These are phyloP conservation scores for Cyathus striatus DNA, from an alignment of 768 basidiomycete species.

Conservation along the genomic window DNA sequence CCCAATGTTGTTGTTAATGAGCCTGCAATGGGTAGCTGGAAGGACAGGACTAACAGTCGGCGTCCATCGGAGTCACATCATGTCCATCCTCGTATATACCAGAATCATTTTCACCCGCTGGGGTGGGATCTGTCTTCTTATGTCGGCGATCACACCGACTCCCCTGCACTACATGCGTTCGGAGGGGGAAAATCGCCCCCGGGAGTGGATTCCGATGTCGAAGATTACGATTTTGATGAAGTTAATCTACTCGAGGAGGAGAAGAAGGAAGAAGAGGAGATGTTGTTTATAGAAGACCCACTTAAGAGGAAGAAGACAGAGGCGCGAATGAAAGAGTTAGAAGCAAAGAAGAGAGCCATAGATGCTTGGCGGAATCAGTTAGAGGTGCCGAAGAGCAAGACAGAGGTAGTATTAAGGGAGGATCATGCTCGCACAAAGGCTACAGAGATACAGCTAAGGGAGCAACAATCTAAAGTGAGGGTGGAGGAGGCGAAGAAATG, in stretches of 20 bases:
- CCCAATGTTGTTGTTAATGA: background rate
- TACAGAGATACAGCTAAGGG: slow-evolving; percentile 1
- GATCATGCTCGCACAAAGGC: slow-evolving; percentile 5
- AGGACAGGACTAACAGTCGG: background rate
- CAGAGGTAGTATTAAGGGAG: slow-evolving; percentile 15
- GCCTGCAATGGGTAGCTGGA: background rate
- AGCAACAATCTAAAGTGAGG: slow-evolving; percentile 4
- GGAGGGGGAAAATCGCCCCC: too few relatives aligned
- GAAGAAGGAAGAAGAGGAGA: slow-evolving; percentile 16
- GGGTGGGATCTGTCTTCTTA: too few relatives aligned
- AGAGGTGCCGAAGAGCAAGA: slow-evolving; percentile 16
- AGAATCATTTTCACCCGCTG: too few relatives aligned
- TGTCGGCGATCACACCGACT: too few relatives aligned
- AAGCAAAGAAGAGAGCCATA: slow-evolving; percentile 16
- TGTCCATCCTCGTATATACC: too few relatives aligned
- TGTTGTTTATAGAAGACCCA: slow-evolving; percentile 13
- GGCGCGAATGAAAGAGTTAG: too few relatives aligned
- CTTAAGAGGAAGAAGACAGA: slow-evolving; percentile 12
- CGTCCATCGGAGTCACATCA: too few relatives aligned
- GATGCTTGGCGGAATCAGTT: slow-evolving; percentile 6
- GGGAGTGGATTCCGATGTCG: too few relatives aligned
- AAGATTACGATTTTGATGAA: too few relatives aligned
- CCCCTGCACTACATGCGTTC: too few relatives aligned
- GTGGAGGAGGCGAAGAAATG: slow-evolving; percentile 8
- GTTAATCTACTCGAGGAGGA: too few relatives aligned